Conservation (phyloP, 768 basidiomycete species). For the Filobasidium floriforme region DNA sequence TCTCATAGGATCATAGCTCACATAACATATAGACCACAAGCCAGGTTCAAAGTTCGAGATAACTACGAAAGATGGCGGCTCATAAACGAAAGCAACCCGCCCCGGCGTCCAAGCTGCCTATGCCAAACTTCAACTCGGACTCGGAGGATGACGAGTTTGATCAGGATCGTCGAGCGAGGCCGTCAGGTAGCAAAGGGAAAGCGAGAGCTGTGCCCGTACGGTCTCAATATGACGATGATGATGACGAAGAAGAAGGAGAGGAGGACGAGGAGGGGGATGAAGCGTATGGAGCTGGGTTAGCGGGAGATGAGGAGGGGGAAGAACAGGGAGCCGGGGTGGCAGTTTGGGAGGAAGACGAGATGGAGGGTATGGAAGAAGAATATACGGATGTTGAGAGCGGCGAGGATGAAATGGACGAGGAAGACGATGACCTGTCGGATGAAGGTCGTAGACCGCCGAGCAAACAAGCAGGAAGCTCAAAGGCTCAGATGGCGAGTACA, state of each 20-base stretch:
- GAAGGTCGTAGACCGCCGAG: background rate
- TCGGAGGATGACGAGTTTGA: slow-evolving; percentile 44
- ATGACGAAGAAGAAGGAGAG: too few species aligned
- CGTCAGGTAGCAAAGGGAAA: slow-evolving; percentile 15
- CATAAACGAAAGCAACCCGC: slow-evolving; percentile 7
- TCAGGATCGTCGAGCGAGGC: slow-evolving; percentile 22
- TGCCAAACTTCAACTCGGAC: slow-evolving; percentile 30
- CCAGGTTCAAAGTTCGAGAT: background rate
- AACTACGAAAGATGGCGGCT: background rate
- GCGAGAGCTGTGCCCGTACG: slow-evolving; percentile 15
- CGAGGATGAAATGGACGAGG: slow-evolving; percentile 22
- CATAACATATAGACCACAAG: too few species aligned
- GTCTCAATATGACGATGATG: slow-evolving; percentile 26
- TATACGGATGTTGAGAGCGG: slow-evolving; percentile 25
- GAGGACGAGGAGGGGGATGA: slow-evolving; percentile 24
- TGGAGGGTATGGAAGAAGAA: slow-evolving; percentile 30
- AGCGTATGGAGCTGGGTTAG: slow-evolving; percentile 8
- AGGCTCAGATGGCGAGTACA: slow-evolving; percentile 9
- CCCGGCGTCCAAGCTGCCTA: slow-evolving; percentile 1
- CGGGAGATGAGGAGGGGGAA: slow-evolving; percentile 8
- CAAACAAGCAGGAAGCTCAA: slow-evolving; percentile 9
- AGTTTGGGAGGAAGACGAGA: slow-evolving; percentile 33
- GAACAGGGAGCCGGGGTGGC: slow-evolving; percentile 30
- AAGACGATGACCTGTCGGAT: background rate
- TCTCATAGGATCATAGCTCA: too few species aligned